phyloP scores from a whole-genome alignment of 306 rosid species.

The Parietaria judaica region DNA sequence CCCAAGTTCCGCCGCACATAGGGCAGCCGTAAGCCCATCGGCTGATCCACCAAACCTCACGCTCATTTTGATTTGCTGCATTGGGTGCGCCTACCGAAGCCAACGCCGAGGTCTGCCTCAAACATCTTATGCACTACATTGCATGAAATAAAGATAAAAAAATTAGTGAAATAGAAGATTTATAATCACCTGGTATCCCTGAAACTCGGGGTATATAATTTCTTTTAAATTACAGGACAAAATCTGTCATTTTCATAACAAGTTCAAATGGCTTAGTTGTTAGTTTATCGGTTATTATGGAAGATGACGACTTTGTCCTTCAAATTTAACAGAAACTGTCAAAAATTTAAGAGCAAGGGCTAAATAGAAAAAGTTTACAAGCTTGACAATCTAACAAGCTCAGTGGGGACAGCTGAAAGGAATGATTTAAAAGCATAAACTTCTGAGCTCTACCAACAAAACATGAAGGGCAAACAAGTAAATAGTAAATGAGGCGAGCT shows the following conservation, averaged over 20 bases:
- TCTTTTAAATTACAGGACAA: no score
- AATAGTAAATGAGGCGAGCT: constrained; percentile 7
- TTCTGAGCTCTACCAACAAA: neutral
- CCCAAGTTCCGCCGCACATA: constrained; percentile 99
- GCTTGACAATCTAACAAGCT: no score
- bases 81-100: constrained; percentile 50
- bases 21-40: constrained; percentile 98
- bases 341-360: constrained; percentile 1
- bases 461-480: neutral
- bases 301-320: no score
- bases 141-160: neutral
- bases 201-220: no score
- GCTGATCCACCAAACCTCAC: constrained; percentile 92
- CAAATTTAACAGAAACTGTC: no score
- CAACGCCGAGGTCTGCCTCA: constrained; percentile 93
- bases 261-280: no score
- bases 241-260: no score
- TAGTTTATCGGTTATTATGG: no score
- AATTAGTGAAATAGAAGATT: no score
- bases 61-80: constrained; percentile 45
- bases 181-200: no score
- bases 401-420: neutral
- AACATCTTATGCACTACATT: constrained; percentile 90
- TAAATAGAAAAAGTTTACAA: neutral
- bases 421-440: neutral